Evolutionary conservation across 1,139 yeast species (phyloP), one percentile per base, ranked within the genome.

Genomic region (Geotrichum candidum): DNA sequence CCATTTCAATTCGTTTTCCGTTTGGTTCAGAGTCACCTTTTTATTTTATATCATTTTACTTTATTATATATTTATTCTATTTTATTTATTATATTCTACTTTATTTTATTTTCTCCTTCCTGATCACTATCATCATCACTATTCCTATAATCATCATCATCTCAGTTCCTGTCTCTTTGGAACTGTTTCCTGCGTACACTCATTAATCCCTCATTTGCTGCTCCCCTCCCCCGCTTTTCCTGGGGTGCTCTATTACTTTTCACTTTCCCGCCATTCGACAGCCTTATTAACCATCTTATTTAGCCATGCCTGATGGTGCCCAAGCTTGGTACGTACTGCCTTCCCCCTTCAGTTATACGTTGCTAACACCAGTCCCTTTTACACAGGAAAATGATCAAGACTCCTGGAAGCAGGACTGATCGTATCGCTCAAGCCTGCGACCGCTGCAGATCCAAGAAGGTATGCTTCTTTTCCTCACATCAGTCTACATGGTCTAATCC

Each of bases 341-440:
- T 52, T 33, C 18, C 38, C 46, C 38, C 23, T 22, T 38, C 23
- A 7, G 5, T 15, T 10, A 41, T n/a, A 22, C 46, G 5, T 22
- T 31, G 13, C 18, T 23, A n/a, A 29, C 23, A 18, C n/a, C 5
- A 27, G 25, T 29, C n/a, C 48, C 18, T 23, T 31, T 35, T 38
- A 46, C 29, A 15, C 35, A 61, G 64, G 77, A 86, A 84, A 68
- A 84, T 86, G 61, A 86, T 86, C 59, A 82, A 82, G 69, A 80
- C 87, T 2, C 88, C 87, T 1, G 90, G 90, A 1, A 75, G 84
- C 23, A 76, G 78, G 48, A 74, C 78, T 0, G 82, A 82, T 62
- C 74, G 91, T 64, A 84, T 85, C 23, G 91, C 95, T 0, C 96
- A 89, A 69, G 96, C 96, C 0, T 90, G 96, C 74, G 96, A 90